Evolutionary conservation across 495 filamentous ascomycete genomes (phyloP).

Genomic region (Cudoniella acicularis): DNA sequence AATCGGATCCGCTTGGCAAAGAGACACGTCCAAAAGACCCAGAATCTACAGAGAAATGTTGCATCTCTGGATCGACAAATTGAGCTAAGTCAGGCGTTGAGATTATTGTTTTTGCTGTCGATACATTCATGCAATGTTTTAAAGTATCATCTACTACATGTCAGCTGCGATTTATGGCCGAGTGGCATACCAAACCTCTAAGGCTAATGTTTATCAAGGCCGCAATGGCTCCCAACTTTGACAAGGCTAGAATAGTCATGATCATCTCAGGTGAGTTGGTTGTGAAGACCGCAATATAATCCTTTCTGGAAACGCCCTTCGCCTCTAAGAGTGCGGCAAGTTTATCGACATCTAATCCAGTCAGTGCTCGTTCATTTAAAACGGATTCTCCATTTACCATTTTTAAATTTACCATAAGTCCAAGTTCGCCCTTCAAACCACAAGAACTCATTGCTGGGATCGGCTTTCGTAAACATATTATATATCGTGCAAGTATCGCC

Average conservation of each 20-base stretch:
- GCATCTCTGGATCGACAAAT: slow-evolving; percentile 31
- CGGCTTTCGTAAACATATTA: slow-evolving; percentile 39
- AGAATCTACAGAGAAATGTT: slow-evolving; percentile 39
- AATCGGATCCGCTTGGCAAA: background rate
- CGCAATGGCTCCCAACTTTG: slow-evolving; percentile 18
- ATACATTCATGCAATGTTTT: slow-evolving; percentile 23
- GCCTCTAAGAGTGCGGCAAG: slow-evolving; percentile 40
- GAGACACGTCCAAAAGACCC: slow-evolving; percentile 33
- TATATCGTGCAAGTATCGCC: slow-evolving; percentile 43
- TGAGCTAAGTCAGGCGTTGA: slow-evolving; percentile 46
- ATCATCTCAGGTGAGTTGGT: slow-evolving; percentile 30
- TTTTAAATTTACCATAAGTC: slow-evolving; percentile 46
- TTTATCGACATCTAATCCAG: slow-evolving; percentile 37
- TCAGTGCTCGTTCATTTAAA: background rate
- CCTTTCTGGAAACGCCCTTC: slow-evolving; percentile 34
- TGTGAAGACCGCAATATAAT: slow-evolving; percentile 45
- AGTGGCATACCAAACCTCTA: slow-evolving; percentile 12
- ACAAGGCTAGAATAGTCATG: slow-evolving; percentile 20
- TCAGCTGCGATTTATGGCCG: slow-evolving; percentile 8
- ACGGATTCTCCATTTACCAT: slow-evolving; percentile 26
- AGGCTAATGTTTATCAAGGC: slow-evolving; percentile 25
- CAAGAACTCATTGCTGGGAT: slow-evolving; percentile 36
- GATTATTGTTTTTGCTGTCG: slow-evolving; percentile 19
- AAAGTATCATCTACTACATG: slow-evolving; percentile 36
- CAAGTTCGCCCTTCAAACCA: slow-evolving; percentile 52